Percentiles rank a stretch among this genome's conserved stretches.
These are phyloP conservation scores for Elongisporangium prolatum DNA, from an alignment of 352 stramenopile species.

Conservation along the genomic window DNA sequence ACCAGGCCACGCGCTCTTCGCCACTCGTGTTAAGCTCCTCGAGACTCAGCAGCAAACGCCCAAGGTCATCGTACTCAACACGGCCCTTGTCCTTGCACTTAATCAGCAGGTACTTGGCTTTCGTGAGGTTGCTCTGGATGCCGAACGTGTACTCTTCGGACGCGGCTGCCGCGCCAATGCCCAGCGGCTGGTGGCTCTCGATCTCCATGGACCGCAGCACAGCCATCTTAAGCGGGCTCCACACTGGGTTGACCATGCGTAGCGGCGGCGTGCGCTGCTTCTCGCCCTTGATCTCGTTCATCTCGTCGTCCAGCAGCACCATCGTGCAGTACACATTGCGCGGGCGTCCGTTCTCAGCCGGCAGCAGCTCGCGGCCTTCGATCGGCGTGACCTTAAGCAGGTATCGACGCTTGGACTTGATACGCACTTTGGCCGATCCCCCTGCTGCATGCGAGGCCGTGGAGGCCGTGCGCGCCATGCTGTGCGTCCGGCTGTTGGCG, in stretches of 20 bases:
- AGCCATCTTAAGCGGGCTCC: conserved; percentile 77
- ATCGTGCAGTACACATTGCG: conserved; percentile 83
- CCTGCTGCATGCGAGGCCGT: neutral
- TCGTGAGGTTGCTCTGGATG: conserved; percentile 65
- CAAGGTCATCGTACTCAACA: conserved; percentile 79
- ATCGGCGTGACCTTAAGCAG: conserved; percentile 86
- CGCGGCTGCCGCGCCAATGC: conserved; percentile 74
- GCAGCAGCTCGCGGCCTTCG: conserved; percentile 67
- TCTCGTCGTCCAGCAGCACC: conserved; percentile 78
- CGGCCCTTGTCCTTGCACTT: conserved; percentile 89
- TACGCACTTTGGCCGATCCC: conserved; percentile 25
- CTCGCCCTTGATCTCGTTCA: conserved; percentile 84
- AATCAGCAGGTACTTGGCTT: conserved; percentile 78
- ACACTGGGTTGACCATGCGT: conserved; percentile 58
- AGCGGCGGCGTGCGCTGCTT: conserved; percentile 79
- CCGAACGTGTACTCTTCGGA: conserved; percentile 87
- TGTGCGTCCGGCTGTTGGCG: conserved; percentile 1
- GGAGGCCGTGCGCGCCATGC: conserved; percentile 1
- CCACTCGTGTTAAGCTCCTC: conserved; percentile 83
- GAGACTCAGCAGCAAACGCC: conserved; percentile 68
- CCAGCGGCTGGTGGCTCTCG: conserved; percentile 81
- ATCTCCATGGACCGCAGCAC: conserved; percentile 78
- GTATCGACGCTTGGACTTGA: conserved; percentile 73
- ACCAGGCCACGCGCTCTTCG: conserved; percentile 79
- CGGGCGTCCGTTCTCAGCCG: conserved; percentile 40